Conservation (phyloP, 164 flowering plant genomes). For the Warburgia ugandensis region DNA sequence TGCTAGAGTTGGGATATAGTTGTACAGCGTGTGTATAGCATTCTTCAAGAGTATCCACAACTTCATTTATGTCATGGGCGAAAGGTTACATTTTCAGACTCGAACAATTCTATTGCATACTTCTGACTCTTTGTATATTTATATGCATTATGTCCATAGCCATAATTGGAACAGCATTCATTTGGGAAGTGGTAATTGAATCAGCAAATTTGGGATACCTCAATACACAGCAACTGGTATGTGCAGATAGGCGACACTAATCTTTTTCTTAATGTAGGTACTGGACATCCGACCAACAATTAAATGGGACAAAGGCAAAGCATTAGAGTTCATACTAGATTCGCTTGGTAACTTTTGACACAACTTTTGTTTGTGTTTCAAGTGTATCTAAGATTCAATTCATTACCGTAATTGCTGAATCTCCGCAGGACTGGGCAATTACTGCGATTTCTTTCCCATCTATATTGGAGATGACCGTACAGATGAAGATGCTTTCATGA, state of each 20-base stretch:
- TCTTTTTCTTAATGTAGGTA: conserved; percentile 11
- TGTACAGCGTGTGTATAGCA: conserved; percentile 5
- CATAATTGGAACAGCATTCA: too few species aligned
- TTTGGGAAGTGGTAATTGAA: too few species aligned
- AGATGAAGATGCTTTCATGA: conserved; percentile 61
- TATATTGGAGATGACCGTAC: conserved; percentile 83
- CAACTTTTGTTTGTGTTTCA: background rate
- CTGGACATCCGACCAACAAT: conserved; percentile 13
- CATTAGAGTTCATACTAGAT: conserved; percentile 11
- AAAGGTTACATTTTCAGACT: conserved; percentile 1
- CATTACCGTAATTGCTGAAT: background rate
- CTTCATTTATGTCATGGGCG: conserved; percentile 9
- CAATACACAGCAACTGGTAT: too few species aligned
- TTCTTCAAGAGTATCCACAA: conserved; percentile 8
- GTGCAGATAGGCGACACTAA: background rate
- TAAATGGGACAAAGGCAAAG: conserved; percentile 17
- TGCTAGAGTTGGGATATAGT: conserved; percentile 11
- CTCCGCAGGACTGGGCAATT: conserved; percentile 42
- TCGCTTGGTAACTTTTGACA: conserved; percentile 18
- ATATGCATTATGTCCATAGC: too few species aligned
- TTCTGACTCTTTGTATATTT: background rate
- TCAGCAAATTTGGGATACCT: too few species aligned
- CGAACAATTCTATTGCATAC: background rate
- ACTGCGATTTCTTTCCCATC: conserved; percentile 66
- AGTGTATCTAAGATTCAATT: background rate